Percentiles rank a stretch among this genome's conserved stretches.
These are phyloP conservation scores for Toxicodendron radicans DNA, from an alignment of 345 rosid genomes.

Conservation along the genomic window DNA sequence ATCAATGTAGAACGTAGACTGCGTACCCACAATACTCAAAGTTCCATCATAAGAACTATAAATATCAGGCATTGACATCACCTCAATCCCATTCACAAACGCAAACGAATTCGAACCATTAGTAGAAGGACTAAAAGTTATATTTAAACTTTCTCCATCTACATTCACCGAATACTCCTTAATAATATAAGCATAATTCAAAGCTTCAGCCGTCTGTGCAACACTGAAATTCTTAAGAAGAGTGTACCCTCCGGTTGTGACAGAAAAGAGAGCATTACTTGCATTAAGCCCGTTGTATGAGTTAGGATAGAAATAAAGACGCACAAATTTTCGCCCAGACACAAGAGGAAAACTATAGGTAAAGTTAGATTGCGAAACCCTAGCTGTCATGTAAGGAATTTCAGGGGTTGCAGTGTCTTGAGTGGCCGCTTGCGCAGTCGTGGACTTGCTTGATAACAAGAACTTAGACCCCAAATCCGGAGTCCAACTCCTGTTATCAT, in stretches of 20 bases:
- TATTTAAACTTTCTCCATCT: constrained; percentile 45
- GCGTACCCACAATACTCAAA: constrained; percentile 43
- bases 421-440: constrained; percentile 44
- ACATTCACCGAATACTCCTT: constrained; percentile 80
- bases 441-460: constrained; percentile 46
- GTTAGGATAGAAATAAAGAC: constrained; percentile 81
- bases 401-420: constrained; percentile 63
- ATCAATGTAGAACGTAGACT: constrained; percentile 35
- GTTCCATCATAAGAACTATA: constrained; percentile 51
- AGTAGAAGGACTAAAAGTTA: constrained; percentile 68
- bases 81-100: constrained; percentile 93
- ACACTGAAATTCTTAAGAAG: constrained; percentile 88
- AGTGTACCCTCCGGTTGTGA: constrained; percentile 55
- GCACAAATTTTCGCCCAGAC: constrained; percentile 72
- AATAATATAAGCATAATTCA: constrained; percentile 56
- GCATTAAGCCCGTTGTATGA: constrained; percentile 58
- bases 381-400: constrained; percentile 80
- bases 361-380: constrained; percentile 63
- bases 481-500: constrained; percentile 65
- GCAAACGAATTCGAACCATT: constrained; percentile 54
- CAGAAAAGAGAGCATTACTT: constrained; percentile 59
- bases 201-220: constrained; percentile 67
- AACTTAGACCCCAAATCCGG: constrained; percentile 66
- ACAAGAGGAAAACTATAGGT: constrained; percentile 77
- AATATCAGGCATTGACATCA: constrained; percentile 87